Conservation (phyloP, 2,329 filamentous ascomycete species). For the Lasiodiplodia citricola region DNA sequence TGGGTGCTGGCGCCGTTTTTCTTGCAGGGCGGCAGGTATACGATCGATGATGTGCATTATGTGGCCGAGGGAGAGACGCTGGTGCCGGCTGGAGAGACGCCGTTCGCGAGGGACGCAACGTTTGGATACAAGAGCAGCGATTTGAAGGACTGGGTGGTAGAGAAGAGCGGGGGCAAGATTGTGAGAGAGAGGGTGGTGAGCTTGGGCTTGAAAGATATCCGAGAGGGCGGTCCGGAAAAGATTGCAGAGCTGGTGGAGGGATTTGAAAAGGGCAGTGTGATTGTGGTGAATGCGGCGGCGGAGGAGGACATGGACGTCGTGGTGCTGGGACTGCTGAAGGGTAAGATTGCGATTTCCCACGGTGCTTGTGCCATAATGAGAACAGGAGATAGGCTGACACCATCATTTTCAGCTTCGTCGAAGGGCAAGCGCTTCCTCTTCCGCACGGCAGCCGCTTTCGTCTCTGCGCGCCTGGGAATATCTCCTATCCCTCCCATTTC, state of each 20-base stretch:
- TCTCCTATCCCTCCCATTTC: constrained; percentile 58
- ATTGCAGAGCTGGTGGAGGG: constrained; percentile 50
- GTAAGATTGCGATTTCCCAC: neutral
- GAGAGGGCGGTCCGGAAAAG: constrained; percentile 50
- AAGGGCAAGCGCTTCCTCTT: constrained; percentile 52
- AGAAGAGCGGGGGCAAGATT: constrained; percentile 57
- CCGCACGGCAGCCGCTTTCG: constrained; percentile 55
- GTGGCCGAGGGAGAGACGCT: constrained; percentile 58
- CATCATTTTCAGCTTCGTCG: constrained; percentile 4
- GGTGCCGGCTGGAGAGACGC: constrained; percentile 59
- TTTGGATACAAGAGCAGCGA: constrained; percentile 64
- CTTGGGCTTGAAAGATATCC: constrained; percentile 56
- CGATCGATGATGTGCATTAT: constrained; percentile 64
- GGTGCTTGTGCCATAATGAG: neutral
- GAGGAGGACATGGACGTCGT: constrained; percentile 63
- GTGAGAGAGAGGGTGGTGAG: constrained; percentile 47
- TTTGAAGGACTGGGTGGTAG: constrained; percentile 58
- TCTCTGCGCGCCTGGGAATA: constrained; percentile 59
- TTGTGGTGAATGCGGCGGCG: constrained; percentile 60
- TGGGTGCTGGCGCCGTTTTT: constrained; percentile 66
- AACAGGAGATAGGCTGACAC: neutral
- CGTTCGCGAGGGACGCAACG: constrained; percentile 62
- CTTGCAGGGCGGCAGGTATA: constrained; percentile 62
- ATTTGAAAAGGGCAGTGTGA: constrained; percentile 46
- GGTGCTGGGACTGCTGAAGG: constrained; percentile 53